Evolutionary conservation across 1,284 basidiomycete species (phyloP).

Genomic region (Entoloma clypeatum): DNA sequence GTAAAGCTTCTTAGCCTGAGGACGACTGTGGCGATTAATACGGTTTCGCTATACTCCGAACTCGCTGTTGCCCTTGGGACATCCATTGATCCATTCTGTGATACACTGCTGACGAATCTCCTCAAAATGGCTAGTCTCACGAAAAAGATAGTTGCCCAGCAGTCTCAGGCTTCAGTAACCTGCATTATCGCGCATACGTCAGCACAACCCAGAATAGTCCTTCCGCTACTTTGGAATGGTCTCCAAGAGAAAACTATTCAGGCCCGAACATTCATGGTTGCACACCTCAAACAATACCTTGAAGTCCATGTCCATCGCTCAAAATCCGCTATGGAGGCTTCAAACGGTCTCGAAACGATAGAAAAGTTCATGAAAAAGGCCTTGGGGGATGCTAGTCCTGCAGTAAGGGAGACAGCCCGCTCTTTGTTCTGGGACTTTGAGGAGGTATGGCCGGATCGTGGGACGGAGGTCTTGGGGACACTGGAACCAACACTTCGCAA

Average conservation of each 20-base stretch:
- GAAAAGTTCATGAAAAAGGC: constrained; percentile 73
- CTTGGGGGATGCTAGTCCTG: constrained; percentile 76
- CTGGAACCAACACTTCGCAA: constrained; percentile 75
- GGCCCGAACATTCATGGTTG: constrained; percentile 65
- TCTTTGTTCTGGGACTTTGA: constrained; percentile 81
- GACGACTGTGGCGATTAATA: constrained; percentile 85
- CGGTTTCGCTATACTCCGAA: constrained; percentile 78
- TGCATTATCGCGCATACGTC: constrained; percentile 71
- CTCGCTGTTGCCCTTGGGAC: constrained; percentile 69
- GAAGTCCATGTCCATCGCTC: constrained; percentile 65
- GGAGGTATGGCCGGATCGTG: constrained; percentile 71
- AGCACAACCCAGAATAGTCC: constrained; percentile 64
- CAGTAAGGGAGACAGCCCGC: constrained; percentile 75
- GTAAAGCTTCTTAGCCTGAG: constrained; percentile 58
- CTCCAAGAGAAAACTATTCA: constrained; percentile 86
- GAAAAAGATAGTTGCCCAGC: constrained; percentile 91
- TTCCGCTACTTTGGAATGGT: constrained; percentile 70
- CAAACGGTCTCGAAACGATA: constrained; percentile 64
- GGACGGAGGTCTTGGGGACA: constrained; percentile 55
- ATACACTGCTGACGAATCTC: constrained; percentile 70
- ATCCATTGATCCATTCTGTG: constrained; percentile 74
- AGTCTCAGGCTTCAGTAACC: constrained; percentile 74
- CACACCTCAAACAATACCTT: constrained; percentile 72
- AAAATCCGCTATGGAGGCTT: constrained; percentile 60
- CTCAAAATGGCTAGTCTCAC: constrained; percentile 89